Conservation (phyloP, 2,329 filamentous ascomycete species). For the Calonectria fujianensis region DNA sequence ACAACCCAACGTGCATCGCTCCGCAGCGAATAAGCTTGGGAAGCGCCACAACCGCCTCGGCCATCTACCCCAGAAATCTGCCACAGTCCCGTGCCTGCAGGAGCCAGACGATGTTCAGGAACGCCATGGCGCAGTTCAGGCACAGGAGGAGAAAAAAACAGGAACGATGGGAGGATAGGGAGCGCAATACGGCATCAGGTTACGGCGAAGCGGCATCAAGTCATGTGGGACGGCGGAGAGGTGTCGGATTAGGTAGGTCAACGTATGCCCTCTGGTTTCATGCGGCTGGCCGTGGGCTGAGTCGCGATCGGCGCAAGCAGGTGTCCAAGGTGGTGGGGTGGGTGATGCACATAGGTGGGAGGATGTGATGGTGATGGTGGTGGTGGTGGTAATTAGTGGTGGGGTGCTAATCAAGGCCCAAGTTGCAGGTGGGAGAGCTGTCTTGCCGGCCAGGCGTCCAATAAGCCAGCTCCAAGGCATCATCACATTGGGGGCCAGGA, state of each 20-base stretch:
- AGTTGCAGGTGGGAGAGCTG: neutral
- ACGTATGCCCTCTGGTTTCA: neutral
- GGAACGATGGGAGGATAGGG: neutral
- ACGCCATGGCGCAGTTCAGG: constrained; percentile 9
- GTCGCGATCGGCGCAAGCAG: constrained; percentile 10
- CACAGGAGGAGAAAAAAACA: neutral
- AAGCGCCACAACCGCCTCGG: constrained; percentile 14
- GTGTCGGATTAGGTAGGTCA: constrained; percentile 20
- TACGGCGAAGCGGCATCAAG: neutral
- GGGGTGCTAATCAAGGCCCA: neutral
- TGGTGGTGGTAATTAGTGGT: neutral
- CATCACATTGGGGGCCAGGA: neutral
- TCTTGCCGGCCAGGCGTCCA: neutral
- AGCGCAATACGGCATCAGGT: neutral
- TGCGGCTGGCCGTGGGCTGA: constrained; percentile 24
- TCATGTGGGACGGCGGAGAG: constrained; percentile 5
- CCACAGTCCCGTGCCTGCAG: constrained; percentile 9
- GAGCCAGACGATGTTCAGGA: constrained; percentile 12
- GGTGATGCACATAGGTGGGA: neutral
- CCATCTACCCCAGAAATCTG: constrained; percentile 11
- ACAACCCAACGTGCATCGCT: constrained; percentile 10
- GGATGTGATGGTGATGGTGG: neutral
- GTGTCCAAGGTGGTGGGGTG: neutral
- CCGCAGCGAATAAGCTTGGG: constrained; percentile 11
- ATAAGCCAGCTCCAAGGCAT: neutral